phyloP scores from a whole-genome alignment of 2,329 filamentous ascomycete species.

The Stagonosporopsis chrysanthemi region DNA sequence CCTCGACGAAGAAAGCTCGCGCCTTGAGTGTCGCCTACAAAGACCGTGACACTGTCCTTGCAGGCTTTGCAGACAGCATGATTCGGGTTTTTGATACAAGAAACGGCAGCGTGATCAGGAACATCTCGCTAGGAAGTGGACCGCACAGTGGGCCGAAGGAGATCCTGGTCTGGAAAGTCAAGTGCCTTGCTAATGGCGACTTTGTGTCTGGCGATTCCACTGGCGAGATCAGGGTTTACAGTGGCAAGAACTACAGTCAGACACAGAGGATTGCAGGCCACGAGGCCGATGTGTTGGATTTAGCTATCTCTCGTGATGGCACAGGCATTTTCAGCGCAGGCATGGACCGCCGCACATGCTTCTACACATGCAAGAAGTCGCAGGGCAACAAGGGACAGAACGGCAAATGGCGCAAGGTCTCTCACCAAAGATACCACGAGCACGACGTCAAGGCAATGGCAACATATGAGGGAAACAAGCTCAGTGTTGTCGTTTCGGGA shows the following conservation, averaged over 20 bases:
- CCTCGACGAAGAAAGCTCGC: conserved; percentile 82
- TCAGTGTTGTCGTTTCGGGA: conserved; percentile 91
- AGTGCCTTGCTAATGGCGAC: conserved; percentile 83
- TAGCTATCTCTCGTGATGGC: conserved; percentile 83
- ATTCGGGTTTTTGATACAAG: conserved; percentile 89
- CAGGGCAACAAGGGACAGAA: conserved; percentile 51
- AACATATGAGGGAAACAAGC: conserved; percentile 80
- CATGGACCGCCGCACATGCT: conserved; percentile 85
- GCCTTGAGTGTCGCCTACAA: conserved; percentile 94
- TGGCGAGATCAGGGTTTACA: conserved; percentile 92
- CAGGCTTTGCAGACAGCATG: conserved; percentile 95
- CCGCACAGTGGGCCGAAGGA: conserved; percentile 79
- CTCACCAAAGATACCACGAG: conserved; percentile 83
- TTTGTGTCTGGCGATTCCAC: conserved; percentile 96
- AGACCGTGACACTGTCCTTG: conserved; percentile 79
- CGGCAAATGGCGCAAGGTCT: conserved; percentile 77
- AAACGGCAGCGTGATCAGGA: conserved; percentile 76
- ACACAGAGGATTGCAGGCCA: conserved; percentile 86
- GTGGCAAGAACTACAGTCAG: conserved; percentile 89
- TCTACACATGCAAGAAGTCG: conserved; percentile 67
- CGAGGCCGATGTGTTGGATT: conserved; percentile 86
- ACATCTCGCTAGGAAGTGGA: conserved; percentile 85
- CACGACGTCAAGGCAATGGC: conserved; percentile 97
- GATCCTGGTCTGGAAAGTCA: conserved; percentile 92
- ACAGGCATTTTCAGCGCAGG: conserved; percentile 86